A percentile compares a stretch with the other conserved stretches of the same genome.
Evolutionary conservation across 805 yeast genomes (phyloP).

Genomic region (Candida parachauliodes): DNA sequence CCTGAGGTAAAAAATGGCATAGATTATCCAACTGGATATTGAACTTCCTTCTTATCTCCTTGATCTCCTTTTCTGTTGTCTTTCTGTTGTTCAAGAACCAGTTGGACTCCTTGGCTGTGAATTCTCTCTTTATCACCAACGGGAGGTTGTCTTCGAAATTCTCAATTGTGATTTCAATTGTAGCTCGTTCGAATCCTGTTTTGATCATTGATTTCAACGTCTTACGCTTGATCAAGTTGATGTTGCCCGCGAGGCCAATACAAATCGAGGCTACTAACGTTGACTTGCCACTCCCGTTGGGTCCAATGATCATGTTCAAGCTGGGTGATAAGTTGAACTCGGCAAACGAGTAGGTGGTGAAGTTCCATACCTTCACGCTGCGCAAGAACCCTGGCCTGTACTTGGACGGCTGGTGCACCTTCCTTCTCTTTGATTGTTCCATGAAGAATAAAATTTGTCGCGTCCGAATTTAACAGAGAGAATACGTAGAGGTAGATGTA

Average conservation of each 20-base stretch:
- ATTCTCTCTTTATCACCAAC: conserved; percentile 42
- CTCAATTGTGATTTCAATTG: conserved; percentile 50
- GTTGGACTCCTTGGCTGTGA: conserved; percentile 44
- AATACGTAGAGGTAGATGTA: no score
- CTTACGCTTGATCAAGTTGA: conserved; percentile 69
- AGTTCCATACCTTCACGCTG: conserved; percentile 52
- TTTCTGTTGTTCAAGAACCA: conserved; percentile 48
- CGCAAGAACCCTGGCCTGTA: conserved; percentile 46
- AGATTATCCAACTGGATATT: conserved; percentile 87
- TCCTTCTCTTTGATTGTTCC: conserved; percentile 1
- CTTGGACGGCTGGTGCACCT: conserved; percentile 5
- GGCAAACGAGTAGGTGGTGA: conserved; percentile 65
- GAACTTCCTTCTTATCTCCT: conserved; percentile 40
- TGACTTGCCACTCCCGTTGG: conserved; percentile 94
- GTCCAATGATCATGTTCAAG: conserved; percentile 90
- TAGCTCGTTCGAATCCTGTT: conserved; percentile 49
- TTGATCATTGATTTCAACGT: conserved; percentile 68
- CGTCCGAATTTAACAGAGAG: conserved; percentile 4
- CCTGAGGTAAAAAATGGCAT: conserved; percentile 95
- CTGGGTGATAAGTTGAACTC: conserved; percentile 78
- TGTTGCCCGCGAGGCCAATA: conserved; percentile 79
- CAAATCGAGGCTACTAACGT: conserved; percentile 92
- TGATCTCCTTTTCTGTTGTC: conserved; percentile 44
- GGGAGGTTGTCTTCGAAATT: conserved; percentile 30
- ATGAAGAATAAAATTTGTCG: neutral